A percentile compares a stretch with the other conserved stretches of the same genome.
Evolutionary conservation across 2,329 filamentous ascomycete species (phyloP).

Genomic region (Nemania bipapillata): DNA sequence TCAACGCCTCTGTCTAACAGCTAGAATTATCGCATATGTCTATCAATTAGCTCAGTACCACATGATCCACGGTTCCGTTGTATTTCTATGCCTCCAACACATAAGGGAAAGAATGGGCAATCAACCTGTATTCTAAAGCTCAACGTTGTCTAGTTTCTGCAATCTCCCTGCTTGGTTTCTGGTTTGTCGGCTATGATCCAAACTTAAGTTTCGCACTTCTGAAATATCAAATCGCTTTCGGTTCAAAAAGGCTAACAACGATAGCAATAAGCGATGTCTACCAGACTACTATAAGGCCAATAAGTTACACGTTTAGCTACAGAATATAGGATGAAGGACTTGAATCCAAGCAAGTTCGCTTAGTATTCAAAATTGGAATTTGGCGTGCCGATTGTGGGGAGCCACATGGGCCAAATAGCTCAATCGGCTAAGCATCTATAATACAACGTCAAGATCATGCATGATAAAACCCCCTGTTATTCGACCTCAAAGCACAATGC

Average conservation of each 20-base stretch:
- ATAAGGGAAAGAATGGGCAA: not conserved
- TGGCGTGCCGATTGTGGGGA: not conserved
- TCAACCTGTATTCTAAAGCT: not conserved
- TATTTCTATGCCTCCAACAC: not conserved
- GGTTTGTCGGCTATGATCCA: not conserved
- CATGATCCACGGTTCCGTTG: not conserved
- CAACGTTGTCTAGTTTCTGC: not conserved
- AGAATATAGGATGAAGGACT: not conserved
- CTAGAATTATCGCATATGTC: not conserved
- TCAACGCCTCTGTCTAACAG: not conserved
- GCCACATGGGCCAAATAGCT: conserved; percentile 4
- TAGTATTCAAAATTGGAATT: not conserved
- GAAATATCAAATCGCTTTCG: not conserved
- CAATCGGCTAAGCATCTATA: conserved; percentile 17
- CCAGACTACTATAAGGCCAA: not conserved
- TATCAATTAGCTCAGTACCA: not conserved
- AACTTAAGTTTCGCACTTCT: not conserved
- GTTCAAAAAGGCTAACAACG: not conserved
- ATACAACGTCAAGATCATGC: conserved; percentile 21
- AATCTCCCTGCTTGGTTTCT: not conserved
- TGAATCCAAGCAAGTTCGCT: not conserved
- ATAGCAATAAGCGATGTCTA: not conserved
- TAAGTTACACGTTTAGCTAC: not conserved
- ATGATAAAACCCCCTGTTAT: not conserved
- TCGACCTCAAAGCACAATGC: not conserved